These are phyloP conservation scores for Handroanthus guayacan DNA, from an alignment of 257 asterid genomes.

Conservation along the genomic window DNA sequence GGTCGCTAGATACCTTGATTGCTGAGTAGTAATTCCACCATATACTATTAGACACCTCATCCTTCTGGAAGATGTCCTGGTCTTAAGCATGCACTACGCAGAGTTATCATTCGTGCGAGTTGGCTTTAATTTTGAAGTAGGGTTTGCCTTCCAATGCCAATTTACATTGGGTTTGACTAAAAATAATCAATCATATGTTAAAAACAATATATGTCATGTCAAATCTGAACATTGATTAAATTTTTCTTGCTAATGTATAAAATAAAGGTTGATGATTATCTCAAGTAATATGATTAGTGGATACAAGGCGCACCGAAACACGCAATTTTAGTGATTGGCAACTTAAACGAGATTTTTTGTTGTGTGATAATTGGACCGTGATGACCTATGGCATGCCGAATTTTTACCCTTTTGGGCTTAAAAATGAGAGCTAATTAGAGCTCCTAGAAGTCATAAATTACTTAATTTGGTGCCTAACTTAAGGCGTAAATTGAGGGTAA, in stretches of 20 bases:
- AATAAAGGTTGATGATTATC: too few species aligned
- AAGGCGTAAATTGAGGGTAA: conserved; percentile 58
- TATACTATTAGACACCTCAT: conserved; percentile 6
- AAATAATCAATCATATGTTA: too few species aligned
- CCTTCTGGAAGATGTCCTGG: conserved; percentile 7
- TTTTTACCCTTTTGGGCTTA: conserved; percentile 10
- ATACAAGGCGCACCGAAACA: neutral
- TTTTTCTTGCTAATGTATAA: neutral
- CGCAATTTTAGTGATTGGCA: neutral
- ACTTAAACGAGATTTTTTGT: conserved; percentile 7
- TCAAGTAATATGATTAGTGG: neutral
- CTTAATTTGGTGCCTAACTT: conserved; percentile 44
- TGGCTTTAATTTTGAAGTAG: conserved; percentile 22
- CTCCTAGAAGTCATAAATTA: conserved; percentile 10
- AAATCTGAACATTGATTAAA: neutral
- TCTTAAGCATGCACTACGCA: neutral
- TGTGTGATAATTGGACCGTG: conserved; percentile 33
- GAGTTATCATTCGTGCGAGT: neutral
- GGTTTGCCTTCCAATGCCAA: conserved; percentile 19
- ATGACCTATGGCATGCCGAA: neutral
- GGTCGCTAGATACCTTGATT: conserved; percentile 17
- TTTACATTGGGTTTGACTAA: neutral
- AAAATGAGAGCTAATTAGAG: conserved; percentile 31
- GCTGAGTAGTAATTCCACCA: neutral
- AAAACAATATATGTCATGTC: neutral